A percentile compares a stretch with the other conserved stretches of the same genome.
These are phyloP conservation scores for Sporopachydermia quercuum DNA, from an alignment of 805 yeast species.

Conservation along the genomic window DNA sequence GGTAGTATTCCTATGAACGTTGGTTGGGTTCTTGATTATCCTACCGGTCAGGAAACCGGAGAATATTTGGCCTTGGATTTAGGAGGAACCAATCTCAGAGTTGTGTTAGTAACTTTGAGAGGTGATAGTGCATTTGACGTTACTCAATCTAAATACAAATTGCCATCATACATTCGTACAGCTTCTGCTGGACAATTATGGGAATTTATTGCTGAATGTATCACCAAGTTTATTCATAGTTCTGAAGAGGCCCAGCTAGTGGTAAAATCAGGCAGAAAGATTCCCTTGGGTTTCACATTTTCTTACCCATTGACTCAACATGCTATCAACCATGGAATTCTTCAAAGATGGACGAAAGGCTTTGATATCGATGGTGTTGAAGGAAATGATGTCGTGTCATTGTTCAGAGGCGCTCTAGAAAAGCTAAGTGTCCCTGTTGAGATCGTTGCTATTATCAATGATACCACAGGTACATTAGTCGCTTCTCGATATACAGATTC, in stretches of 20 bases:
- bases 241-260: slow-evolving; percentile 56
- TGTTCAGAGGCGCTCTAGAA: slow-evolving; percentile 67
- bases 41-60: slow-evolving; percentile 85
- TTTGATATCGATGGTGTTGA: slow-evolving; percentile 88
- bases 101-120: slow-evolving; percentile 68
- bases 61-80: slow-evolving; percentile 85
- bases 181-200: slow-evolving; percentile 63
- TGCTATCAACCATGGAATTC: slow-evolving; percentile 70
- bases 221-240: slow-evolving; percentile 47
- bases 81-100: slow-evolving; percentile 96
- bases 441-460: slow-evolving; percentile 88
- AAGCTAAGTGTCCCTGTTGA: slow-evolving; percentile 56
- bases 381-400: slow-evolving; percentile 85
- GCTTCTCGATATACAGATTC: slow-evolving; percentile 90
- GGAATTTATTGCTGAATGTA: slow-evolving; percentile 73
- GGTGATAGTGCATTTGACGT: slow-evolving; percentile 81
- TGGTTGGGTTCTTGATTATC: slow-evolving; percentile 89
- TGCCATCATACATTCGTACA: slow-evolving; percentile 68
- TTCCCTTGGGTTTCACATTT: slow-evolving; percentile 90
- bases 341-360: slow-evolving; percentile 97
- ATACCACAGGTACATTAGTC: slow-evolving; percentile 92
- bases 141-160: slow-evolving; percentile 69
- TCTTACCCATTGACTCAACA: slow-evolving; percentile 68
- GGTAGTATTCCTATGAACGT: slow-evolving; percentile 95
- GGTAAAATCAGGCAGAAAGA: slow-evolving; percentile 29